phyloP scores from a whole-genome alignment of 2,329 filamentous ascomycete genomes.

The Monilinia vaccinii-corymbosi region DNA sequence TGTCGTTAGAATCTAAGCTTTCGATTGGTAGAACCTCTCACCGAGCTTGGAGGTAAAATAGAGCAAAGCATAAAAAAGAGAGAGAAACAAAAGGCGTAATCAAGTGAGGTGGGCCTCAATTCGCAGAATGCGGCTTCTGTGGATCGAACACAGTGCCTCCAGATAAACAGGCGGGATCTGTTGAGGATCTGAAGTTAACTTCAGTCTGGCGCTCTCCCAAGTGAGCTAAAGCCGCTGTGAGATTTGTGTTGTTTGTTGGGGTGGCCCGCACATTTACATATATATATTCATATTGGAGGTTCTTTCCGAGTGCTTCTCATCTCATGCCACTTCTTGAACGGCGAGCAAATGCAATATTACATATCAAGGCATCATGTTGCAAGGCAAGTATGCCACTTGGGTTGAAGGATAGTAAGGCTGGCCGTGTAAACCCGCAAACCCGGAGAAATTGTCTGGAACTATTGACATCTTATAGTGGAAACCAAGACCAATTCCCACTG shows the following conservation, averaged over 20 bases:
- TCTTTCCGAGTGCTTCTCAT: background rate
- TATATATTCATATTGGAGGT: background rate
- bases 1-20: no score
- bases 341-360: background rate
- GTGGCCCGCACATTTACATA: accelerated
- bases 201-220: conserved; percentile 13
- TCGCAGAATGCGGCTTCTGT: conserved; percentile 12
- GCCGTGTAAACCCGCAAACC: background rate
- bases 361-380: no score
- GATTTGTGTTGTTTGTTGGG: background rate
- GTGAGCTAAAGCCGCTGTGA: conserved; percentile 11
- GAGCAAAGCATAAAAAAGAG: background rate
- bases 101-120: background rate
- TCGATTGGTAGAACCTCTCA: no score
- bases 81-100: background rate
- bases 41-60: background rate
- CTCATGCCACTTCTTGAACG: background rate
- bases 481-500: background rate
- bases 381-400: background rate
- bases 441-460: background rate
- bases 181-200: conserved; percentile 6
- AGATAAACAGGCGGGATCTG: background rate
- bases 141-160: conserved; percentile 12
- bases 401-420: background rate
- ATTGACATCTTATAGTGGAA: background rate